Base-by-base conservation (phyloP, 345 rosid genomes). In the Lepidium africanum region DNA sequence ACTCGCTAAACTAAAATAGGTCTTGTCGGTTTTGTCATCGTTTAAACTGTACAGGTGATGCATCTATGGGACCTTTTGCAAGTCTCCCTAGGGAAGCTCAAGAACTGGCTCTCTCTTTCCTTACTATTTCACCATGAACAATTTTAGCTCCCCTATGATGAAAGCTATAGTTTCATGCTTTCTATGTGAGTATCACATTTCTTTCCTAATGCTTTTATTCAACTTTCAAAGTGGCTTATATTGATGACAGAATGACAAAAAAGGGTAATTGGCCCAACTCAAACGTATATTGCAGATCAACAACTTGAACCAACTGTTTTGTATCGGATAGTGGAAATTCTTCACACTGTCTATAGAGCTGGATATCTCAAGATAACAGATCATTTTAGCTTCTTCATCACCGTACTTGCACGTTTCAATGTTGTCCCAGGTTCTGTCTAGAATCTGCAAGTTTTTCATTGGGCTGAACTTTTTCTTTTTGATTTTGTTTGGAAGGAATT, bases 331-430 rank as follows among this genome's bases (percentile, higher is more conserved):
- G 69, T 87, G 46, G 95, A 91, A 67, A 73, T 82, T 79, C 75
- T 91, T 76, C 87, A 89, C 69, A 77, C 82, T 9, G 74, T 90
- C 42, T 90, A 74, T 43, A 73, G 51, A 65, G 86, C 78, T 79
- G 93, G 96, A 63, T 88, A 80, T 75, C 73, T 94, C 68, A 76
- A 76, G 76, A 73, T 86, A 63, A 77, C 85, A 51, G 88, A 91
- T 70, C 77, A 83, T 69, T 67, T 85, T 42, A 85, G 95, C 80
- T 87, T 91, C 80, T 69, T 87, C 55, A 53, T 81, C 75, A 87
- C 85, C 59, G 68, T 88, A 74, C 56, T 86, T 47, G 74, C 86
- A 13, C 76, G 79, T 65, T 83, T 80, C 56, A 80, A 80, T 80
- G 90, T 83, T 77, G 52, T 46, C 65, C 80, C 86, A 73, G 91